A percentile compares a stretch with the other conserved stretches of the same genome.
Evolutionary conservation across 768 basidiomycete genomes (phyloP).

Genomic region (Dendrothele bispora): DNA sequence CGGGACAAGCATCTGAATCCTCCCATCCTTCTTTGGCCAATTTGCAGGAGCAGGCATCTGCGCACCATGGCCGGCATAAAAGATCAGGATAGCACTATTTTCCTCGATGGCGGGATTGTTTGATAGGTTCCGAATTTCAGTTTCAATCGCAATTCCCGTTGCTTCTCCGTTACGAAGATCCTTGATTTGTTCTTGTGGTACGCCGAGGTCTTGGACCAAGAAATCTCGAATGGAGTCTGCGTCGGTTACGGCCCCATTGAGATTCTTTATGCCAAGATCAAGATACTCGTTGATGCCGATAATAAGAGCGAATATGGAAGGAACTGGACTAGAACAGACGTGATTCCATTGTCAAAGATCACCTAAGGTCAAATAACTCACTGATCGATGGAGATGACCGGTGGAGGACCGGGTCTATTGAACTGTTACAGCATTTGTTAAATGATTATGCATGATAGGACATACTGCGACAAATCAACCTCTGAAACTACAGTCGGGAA

Average conservation of each 20-base stretch:
- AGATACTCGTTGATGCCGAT: conserved; percentile 44
- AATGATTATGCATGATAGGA: no score
- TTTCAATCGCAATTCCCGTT: conserved; percentile 33
- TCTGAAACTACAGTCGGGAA: no score
- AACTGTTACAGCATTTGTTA: no score
- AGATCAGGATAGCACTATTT: conserved; percentile 28
- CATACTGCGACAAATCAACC: no score
- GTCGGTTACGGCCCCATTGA: conserved; percentile 38
- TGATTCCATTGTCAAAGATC: no score
- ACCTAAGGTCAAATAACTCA: no score
- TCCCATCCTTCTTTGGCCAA: conserved; percentile 8
- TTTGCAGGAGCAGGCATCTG: conserved; percentile 14
- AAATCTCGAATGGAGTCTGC: conserved; percentile 37
- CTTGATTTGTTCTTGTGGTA: conserved; percentile 32
- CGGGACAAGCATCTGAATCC: conserved; percentile 19
- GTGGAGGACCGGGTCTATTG: no score
- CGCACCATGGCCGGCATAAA: conserved; percentile 32
- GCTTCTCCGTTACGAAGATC: conserved; percentile 38
- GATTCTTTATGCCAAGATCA: conserved; percentile 18
- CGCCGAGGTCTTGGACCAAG: conserved; percentile 25
- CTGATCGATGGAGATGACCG: no score
- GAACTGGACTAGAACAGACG: no score
- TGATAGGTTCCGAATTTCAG: conserved; percentile 23
- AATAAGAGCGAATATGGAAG: conserved; percentile 36
- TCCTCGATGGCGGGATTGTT: conserved; percentile 16